Evolutionary conservation across 257 asterid genomes (phyloP), one percentile per base, ranked within the genome.

Genomic region (Capsicum pubescens): DNA sequence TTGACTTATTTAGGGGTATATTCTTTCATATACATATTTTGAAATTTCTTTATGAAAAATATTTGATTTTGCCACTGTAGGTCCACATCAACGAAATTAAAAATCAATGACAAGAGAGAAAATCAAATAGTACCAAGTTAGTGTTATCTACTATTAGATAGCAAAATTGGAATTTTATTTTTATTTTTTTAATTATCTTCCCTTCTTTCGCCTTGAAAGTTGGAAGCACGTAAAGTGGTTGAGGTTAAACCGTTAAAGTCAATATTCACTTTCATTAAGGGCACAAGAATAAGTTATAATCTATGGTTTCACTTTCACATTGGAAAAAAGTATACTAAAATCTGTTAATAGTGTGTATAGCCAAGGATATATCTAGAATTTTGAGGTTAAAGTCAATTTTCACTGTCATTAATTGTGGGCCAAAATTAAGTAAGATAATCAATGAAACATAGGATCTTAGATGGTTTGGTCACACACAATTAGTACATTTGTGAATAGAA

Each of bases 161-260:
- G 64, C 26, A 3, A 58, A 58, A 17, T 59, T 7, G 9, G 14
- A 68, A 68, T 71, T 44, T 17, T 16, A n/a, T 44, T 2, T n/a
- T 17, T 3, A 26, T 39, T 17, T 6, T n/a, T 46, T n/a, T 26
- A 26, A 26, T 26, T 26, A 26, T 2, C 6, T 68, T 19, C 12
- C 44, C 3, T 48, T 72, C n/a, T 17, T 46, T 46, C 4, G 44
- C 19, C 13, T 48, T 74, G 44, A 74, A 74, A 48, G 12, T 50
- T 74, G 44, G 39, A 74, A 74, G 44, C 80, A 50, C 80, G 60
- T 11, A 48, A 72, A 50, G 19, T 48, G 80, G 55, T 21, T 48
- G n/a, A 72, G 80, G n/a, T 72, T 48, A 48, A 48, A 72, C 44
- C 48, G n/a, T 72, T 48, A 48, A 48, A 72, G 80, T 72, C 80